These are phyloP conservation scores for Berberis thunbergii DNA, from an alignment of 164 flowering plant genomes.

Conservation along the genomic window DNA sequence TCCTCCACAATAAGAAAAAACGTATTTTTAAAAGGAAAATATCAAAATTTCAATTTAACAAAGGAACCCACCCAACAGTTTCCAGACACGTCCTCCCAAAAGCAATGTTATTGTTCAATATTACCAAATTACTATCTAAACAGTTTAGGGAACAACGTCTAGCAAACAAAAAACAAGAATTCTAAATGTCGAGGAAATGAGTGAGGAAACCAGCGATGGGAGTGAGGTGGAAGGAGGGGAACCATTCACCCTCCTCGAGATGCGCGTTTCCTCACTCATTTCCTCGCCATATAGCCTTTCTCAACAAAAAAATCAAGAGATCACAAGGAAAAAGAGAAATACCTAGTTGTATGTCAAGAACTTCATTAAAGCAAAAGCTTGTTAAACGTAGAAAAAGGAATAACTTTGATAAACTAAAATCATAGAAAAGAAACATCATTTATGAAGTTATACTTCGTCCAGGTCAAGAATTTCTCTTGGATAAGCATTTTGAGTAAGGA, in stretches of 20 bases:
- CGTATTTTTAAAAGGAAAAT: background rate
- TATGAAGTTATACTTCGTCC: background rate
- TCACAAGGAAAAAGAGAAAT: slow-evolving; percentile 3
- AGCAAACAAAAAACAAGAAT: too few relatives aligned
- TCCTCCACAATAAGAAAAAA: too few relatives aligned
- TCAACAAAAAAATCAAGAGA: background rate
- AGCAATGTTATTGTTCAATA: background rate
- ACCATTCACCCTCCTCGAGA: too few relatives aligned
- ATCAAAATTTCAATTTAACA: background rate
- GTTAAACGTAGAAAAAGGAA: background rate
- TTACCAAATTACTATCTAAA: background rate
- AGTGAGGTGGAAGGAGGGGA: too few relatives aligned
- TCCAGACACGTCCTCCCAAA: background rate
- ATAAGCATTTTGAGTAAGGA: background rate
- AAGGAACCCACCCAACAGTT: background rate
- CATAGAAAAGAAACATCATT: background rate
- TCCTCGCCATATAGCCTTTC: too few relatives aligned
- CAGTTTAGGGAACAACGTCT: background rate
- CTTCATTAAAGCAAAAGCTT: slow-evolving; percentile 26
- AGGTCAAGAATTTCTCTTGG: too few relatives aligned
- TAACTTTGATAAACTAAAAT: background rate
- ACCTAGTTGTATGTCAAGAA: slow-evolving; percentile 79
- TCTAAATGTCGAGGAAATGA: too few relatives aligned
- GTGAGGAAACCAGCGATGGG: too few relatives aligned
- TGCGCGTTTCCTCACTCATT: too few relatives aligned